These are phyloP conservation scores for Leccinum laetum DNA, from an alignment of 1,284 basidiomycete genomes.

Conservation along the genomic window DNA sequence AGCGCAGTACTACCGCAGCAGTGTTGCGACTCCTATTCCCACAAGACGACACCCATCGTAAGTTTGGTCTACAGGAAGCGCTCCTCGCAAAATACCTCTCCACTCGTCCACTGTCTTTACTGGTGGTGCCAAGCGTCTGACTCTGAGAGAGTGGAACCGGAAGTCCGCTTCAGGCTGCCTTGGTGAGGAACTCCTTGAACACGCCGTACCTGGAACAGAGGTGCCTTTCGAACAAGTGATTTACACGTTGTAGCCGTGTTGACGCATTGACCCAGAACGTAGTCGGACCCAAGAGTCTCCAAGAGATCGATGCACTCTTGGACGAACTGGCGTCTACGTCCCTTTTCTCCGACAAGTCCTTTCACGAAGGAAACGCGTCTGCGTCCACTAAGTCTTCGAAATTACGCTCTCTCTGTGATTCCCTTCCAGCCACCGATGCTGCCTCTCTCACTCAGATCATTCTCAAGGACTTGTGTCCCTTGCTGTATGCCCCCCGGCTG, in stretches of 20 bases:
- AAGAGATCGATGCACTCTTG: constrained; percentile 62
- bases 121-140: constrained; percentile 9
- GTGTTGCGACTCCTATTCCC: no score
- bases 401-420: constrained; percentile 52
- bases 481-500: constrained; percentile 65
- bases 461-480: constrained; percentile 68
- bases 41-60: no score
- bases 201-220: constrained; percentile 25
- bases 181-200: constrained; percentile 46
- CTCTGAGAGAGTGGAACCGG: constrained; percentile 51
- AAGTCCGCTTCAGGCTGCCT: constrained; percentile 61
- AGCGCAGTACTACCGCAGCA: no score
- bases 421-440: constrained; percentile 58
- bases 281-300: constrained; percentile 39
- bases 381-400: constrained; percentile 33
- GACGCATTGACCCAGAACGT: constrained; percentile 19
- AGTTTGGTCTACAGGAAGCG: constrained; percentile 46
- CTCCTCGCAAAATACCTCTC: constrained; percentile 58
- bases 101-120: constrained; percentile 36
- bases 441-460: constrained; percentile 80
- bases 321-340: constrained; percentile 64
- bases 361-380: constrained; percentile 22
- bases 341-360: constrained; percentile 50
- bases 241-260: constrained; percentile 3
- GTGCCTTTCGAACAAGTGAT: constrained; percentile 1